Evolutionary conservation across 1,284 basidiomycete species (phyloP), one percentile per base, ranked within the genome.

Genomic region (Trichosporon sp.): DNA sequence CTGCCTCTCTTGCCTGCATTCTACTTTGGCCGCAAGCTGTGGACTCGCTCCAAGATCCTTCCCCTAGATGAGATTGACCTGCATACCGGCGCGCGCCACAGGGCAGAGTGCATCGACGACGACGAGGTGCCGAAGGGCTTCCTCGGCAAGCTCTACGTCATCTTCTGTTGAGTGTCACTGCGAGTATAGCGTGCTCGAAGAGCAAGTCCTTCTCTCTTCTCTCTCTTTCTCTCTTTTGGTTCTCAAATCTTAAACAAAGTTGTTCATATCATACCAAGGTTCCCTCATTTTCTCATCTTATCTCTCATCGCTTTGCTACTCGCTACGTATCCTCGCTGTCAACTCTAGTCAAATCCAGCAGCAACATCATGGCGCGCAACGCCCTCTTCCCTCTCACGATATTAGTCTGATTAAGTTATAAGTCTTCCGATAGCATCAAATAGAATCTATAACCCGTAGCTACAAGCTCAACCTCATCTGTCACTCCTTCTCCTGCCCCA

Each of bases 1-100:
- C 63, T 91, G 85, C 84, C 81, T 84, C 71, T 89, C 84, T 70
- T 84, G 84, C 44, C 87, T 82, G 63, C 83, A 29, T 77, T 86
- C 27, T 87, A 83, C 74, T 27, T 86, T 8, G 81, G 81, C 57
- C 89, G 85, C 83, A 85, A 87, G 81, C 58, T 83, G 62, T 70
- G 73, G 73, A 84, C 85, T 76, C 82, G 81, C 70, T 86, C 85
- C 9, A 82, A 81, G 60, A 69, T 84, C 52, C 84, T 86, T 79
- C 81, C 77, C 58, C 78, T 82, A 19, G 71, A 80, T 23, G 83
- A 87, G 70, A 87, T 87, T 82, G 86, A 87, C 78, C 49, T 54
- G 19, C 49, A 54, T 27, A 54, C 49, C 7, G 49, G 49, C 16
- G 49, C 49, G 5, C 49, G 49, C 3, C 49, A 54, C 49, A 27